These are phyloP conservation scores for Alternaria atra DNA, from an alignment of 2,329 filamentous ascomycete species.

Conservation along the genomic window DNA sequence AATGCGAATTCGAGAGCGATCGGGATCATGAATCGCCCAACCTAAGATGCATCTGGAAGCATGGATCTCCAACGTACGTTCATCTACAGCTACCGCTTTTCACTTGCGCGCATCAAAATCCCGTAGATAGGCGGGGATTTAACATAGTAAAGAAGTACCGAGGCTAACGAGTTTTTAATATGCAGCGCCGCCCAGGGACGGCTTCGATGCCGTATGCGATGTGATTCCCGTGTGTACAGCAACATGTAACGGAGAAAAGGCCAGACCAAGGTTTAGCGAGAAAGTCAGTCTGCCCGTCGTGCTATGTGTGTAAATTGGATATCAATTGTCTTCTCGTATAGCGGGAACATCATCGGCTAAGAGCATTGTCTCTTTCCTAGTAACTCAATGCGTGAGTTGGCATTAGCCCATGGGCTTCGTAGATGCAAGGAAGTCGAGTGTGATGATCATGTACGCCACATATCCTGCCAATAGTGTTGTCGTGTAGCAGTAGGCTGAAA, in stretches of 20 bases:
- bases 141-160: not conserved
- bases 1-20: not conserved
- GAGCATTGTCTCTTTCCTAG: not conserved
- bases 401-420: not conserved
- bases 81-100: not conserved
- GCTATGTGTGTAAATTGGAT: conserved; percentile 1
- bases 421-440: not conserved
- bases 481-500: conserved; percentile 1
- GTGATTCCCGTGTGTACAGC: not conserved
- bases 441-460: not conserved
- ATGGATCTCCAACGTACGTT: not conserved
- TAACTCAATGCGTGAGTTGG: not conserved
- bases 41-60: not conserved
- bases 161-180: not conserved
- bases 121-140: not conserved
- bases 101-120: not conserved
- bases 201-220: not conserved
- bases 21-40: not conserved
- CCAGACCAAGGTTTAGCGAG: not conserved
- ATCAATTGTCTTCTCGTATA: not conserved
- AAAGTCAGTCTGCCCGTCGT: not conserved
- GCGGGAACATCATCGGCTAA: not conserved
- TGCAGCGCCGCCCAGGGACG: not conserved
- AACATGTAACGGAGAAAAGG: not conserved
- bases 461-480: not conserved